Evolutionary conservation across 768 basidiomycete genomes (phyloP), one percentile per base, ranked within the genome.

Genomic region (Hypholoma fasciculare): DNA sequence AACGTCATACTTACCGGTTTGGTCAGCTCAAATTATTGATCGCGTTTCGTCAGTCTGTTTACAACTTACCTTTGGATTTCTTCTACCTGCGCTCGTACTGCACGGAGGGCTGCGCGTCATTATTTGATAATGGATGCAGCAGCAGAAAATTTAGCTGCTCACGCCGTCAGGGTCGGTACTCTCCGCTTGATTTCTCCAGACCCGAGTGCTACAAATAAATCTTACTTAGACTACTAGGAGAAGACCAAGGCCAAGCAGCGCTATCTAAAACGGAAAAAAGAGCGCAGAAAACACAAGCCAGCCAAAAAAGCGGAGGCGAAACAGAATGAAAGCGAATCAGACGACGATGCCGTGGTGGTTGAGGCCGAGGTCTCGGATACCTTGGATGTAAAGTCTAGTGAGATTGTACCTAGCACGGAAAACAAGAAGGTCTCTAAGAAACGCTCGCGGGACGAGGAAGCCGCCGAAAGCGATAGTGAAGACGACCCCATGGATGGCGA

Each of bases 211-310:
- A 52, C 48, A 61, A 56, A 59, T 57, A 59, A 59, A 53, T 60
- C 62, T 63, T 59, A 52, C 54, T 17, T 44, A 63, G 62, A 56
- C 49, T 36, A 38, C 36, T 57, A 72, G 69, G 58, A 59, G 52
- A 72, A 69, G 64, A 70, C 71, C 1, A 70, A 70, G 56, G 67
- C 71, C 11, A 72, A 72, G 49, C 62, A 67, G 52, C 61, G 71
- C 17, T 72, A 72, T 48, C 58, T 72, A 20, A 70, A 68, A 43
- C 63, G 65, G 43, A 72, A 72, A 63, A 72, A 68, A 47, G 71
- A 71, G 56, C 63, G 68, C n/a, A 63, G 66, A 62, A 72, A 70
- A 60, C 59, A 62, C 12, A 64, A 57, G 37, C 44, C 62, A 17
- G 67, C 17, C 53, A 55, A 48, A 5, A 42, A 42, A 6, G 40